Base-by-base conservation (phyloP, 2,329 filamentous ascomycete species). In the Nakataea oryzae region DNA sequence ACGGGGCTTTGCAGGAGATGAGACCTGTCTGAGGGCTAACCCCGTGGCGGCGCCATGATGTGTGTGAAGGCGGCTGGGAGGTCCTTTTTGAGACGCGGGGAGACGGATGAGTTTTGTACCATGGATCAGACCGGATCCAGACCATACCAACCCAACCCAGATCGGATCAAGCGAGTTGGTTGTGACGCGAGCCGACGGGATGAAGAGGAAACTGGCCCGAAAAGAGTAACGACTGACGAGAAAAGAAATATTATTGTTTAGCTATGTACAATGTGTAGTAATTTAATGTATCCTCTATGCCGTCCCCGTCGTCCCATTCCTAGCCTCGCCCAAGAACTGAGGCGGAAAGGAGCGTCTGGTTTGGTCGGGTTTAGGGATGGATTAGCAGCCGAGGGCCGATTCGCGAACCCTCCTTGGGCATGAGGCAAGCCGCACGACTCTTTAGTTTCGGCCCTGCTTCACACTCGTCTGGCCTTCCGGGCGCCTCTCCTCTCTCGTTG, bases 1-100 rank as follows among this genome's bases (percentile, higher is more conserved):
- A 61, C 41, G n/a, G 29, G 50, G 60, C 60, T 21, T 61, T 61
- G 29, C 60, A 61, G 54, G 60, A 61, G 60, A 17, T 61, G n/a
- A n/a, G n/a, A n/a, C 7, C 4, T 21, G 9, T n/a, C 57, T 14
- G 54, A 54, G 27, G 60, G 54, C 21, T 41, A 50, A 11, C 60
- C 60, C 21, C 9, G 60, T 9, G 60, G n/a, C 5, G 54, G 54
- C 5, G 54, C 56, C 47, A 61, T 61, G 60, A 61, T 61, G 47
- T 24, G n/a, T 13, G 60, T 30, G 29, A 61, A 29, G 54, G 34
- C 54, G 60, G 57, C 60, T 0, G 60, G 41, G 54, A 61, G 60
- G 54, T n/a, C 26, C 17, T 29, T 61, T 54, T 30, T 61, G 34
- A 30, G 28, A 13, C 13, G 30, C 2, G 30, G 13, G 30, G 30